A percentile compares a stretch with the other conserved stretches of the same genome.
Evolutionary conservation across 495 filamentous ascomycete species (phyloP).

Genomic region (Baudoinia panamericana): DNA sequence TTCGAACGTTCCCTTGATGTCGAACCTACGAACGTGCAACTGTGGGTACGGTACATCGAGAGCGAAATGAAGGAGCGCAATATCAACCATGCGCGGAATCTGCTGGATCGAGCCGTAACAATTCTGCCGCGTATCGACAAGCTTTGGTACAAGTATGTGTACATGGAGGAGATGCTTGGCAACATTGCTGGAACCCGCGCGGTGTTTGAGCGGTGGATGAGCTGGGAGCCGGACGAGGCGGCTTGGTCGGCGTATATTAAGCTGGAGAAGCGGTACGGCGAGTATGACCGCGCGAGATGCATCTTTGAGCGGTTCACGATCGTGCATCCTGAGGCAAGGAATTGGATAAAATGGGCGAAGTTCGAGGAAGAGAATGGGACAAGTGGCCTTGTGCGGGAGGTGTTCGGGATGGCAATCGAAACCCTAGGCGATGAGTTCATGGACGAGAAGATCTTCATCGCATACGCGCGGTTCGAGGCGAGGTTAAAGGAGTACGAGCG

Average conservation of each 20-base stretch:
- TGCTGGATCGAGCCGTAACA: conserved; percentile 88
- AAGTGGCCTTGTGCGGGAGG: conserved; percentile 79
- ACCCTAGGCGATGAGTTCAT: conserved; percentile 89
- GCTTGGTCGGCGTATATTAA: conserved; percentile 96
- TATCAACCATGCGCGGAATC: conserved; percentile 92
- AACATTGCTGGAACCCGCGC: conserved; percentile 87
- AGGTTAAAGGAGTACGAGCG: conserved; percentile 92
- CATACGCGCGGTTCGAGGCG: conserved; percentile 83
- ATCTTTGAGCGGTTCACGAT: conserved; percentile 86
- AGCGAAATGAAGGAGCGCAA: conserved; percentile 92
- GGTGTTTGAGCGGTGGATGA: conserved; percentile 97
- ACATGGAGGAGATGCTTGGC: conserved; percentile 93
- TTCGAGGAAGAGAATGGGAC: conserved; percentile 95
- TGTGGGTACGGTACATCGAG: conserved; percentile 86
- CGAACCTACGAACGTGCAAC: conserved; percentile 65
- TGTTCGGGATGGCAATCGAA: conserved; percentile 81
- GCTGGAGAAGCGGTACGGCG: conserved; percentile 85
- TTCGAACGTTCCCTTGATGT: conserved; percentile 95
- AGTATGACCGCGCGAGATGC: conserved; percentile 68
- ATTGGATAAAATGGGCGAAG: conserved; percentile 97
- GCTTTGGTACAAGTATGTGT: conserved; percentile 97
- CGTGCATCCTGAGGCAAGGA: conserved; percentile 87
- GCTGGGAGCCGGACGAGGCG: conserved; percentile 91
- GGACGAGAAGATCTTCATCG: conserved; percentile 88
- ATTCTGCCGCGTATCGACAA: conserved; percentile 85